phyloP scores from a whole-genome alignment of 306 rosid genomes.

The Cicer judaicum region DNA sequence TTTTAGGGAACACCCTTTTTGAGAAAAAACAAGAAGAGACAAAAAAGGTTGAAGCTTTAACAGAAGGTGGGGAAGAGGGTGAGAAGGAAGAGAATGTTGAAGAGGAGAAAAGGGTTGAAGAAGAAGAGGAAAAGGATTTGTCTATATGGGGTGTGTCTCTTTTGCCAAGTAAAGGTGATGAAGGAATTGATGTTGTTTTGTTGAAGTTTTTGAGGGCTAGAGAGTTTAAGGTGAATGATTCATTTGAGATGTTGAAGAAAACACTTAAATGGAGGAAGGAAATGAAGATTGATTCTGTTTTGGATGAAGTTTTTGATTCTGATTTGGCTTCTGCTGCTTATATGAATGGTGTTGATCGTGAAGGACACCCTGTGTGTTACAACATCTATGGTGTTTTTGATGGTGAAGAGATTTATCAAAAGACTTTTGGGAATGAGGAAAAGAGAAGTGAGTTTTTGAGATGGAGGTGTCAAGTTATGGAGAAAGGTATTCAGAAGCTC shows the following conservation, averaged over 20 bases:
- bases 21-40: slow-evolving; percentile 43
- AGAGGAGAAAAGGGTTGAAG: background rate
- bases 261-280: slow-evolving; percentile 63
- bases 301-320: slow-evolving; percentile 48
- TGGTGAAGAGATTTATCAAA: slow-evolving; percentile 49
- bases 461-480: slow-evolving; percentile 65
- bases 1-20: slow-evolving; percentile 41
- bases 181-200: slow-evolving; percentile 49
- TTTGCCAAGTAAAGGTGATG: slow-evolving; percentile 51
- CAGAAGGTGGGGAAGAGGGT: background rate
- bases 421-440: slow-evolving; percentile 50
- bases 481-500: slow-evolving; percentile 57
- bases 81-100: slow-evolving; percentile 34
- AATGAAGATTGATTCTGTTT: slow-evolving; percentile 48
- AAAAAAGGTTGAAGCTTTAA: slow-evolving; percentile 26
- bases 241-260: slow-evolving; percentile 61
- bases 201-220: slow-evolving; percentile 60
- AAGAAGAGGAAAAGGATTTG: slow-evolving; percentile 28
- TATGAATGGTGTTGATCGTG: slow-evolving; percentile 53
- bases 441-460: slow-evolving; percentile 50
- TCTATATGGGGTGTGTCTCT: slow-evolving; percentile 57
- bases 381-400: slow-evolving; percentile 54
- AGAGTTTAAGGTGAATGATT: slow-evolving; percentile 55
- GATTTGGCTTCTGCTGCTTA: slow-evolving; percentile 42
- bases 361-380: slow-evolving; percentile 62